phyloP scores from a whole-genome alignment of 75 land plant species.

The Adiantum capillusveneris region DNA sequence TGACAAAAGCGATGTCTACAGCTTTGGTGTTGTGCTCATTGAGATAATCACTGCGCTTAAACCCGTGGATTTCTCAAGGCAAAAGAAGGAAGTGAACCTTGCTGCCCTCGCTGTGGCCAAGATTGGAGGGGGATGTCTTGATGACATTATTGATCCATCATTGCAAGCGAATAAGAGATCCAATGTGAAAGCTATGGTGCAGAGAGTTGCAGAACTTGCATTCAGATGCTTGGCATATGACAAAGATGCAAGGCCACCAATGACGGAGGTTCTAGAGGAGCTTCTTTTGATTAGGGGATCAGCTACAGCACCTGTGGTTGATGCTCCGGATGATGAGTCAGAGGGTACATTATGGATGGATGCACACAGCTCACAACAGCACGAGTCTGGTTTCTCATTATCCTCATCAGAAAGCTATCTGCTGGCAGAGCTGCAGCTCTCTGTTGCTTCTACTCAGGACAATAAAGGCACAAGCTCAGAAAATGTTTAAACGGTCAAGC shows the following conservation, averaged over 20 bases:
- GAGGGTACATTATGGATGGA: no score
- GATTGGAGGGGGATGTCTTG: slow-evolving; percentile 9
- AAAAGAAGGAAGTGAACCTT: slow-evolving; percentile 16
- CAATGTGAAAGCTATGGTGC: not conserved
- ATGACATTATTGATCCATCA: slow-evolving; percentile 21
- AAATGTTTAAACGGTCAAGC: no score
- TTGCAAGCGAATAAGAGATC: slow-evolving; percentile 1
- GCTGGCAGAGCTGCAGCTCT: no score
- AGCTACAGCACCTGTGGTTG: not conserved
- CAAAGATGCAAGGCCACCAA: slow-evolving; percentile 32
- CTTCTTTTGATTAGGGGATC: slow-evolving; percentile 1
- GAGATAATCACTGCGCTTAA: slow-evolving; percentile 37
- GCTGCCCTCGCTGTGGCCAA: slow-evolving; percentile 17
- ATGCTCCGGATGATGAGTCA: not conserved
- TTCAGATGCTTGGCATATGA: slow-evolving; percentile 24
- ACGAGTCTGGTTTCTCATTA: no score
- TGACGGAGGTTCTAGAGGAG: slow-evolving; percentile 40
- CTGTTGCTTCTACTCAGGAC: no score
- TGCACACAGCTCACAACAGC: no score
- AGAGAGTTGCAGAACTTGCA: slow-evolving; percentile 25
- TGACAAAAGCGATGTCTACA: slow-evolving; percentile 47
- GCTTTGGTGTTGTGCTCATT: slow-evolving; percentile 42
- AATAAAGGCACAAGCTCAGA: no score
- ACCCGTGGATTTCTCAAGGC: slow-evolving; percentile 22
- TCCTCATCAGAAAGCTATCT: no score